A percentile compares a stretch with the other conserved stretches of the same genome.
Conservation (phyloP, 1,284 basidiomycete species). For the Tilletia caries region DNA sequence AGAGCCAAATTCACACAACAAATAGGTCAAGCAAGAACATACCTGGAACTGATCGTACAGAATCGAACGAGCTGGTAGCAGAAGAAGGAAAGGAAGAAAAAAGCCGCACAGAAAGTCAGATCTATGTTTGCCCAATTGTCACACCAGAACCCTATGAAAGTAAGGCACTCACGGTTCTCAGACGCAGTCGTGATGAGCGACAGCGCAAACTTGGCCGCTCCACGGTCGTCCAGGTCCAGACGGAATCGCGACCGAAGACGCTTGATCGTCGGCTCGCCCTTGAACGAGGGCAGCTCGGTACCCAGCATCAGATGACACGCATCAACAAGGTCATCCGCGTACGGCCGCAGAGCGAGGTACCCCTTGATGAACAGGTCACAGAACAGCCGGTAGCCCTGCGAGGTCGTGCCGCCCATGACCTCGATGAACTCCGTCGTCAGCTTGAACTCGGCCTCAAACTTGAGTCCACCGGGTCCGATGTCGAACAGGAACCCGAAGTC, state of each 20-base stretch:
- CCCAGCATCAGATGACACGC: constrained; percentile 90
- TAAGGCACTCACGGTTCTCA: constrained; percentile 64
- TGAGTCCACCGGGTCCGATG: constrained; percentile 63
- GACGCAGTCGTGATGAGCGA: constrained; percentile 83
- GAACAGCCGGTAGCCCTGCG: constrained; percentile 90
- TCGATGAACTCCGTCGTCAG: constrained; percentile 96
- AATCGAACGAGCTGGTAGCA: neutral
- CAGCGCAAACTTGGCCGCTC: constrained; percentile 86
- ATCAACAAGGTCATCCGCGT: constrained; percentile 81
- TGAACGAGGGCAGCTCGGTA: constrained; percentile 91
- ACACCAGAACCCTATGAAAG: neutral
- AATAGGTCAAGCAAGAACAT: too few species aligned
- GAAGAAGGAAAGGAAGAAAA: too few species aligned
- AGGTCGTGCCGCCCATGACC: constrained; percentile 90
- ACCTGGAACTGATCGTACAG: constrained; percentile 2
- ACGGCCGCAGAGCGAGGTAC: constrained; percentile 88
- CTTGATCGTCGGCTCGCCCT: constrained; percentile 77
- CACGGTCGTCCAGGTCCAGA: constrained; percentile 75
- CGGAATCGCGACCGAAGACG: constrained; percentile 83
- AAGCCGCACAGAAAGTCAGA: neutral
- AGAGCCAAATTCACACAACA: too few species aligned
- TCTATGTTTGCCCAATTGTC: neutral
- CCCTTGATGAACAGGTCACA: constrained; percentile 90
- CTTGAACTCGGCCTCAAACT: constrained; percentile 73
- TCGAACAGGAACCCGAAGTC: constrained; percentile 99